Conservation (phyloP, 164 flowering plant genomes). For the Euptelea pleiosperma region DNA sequence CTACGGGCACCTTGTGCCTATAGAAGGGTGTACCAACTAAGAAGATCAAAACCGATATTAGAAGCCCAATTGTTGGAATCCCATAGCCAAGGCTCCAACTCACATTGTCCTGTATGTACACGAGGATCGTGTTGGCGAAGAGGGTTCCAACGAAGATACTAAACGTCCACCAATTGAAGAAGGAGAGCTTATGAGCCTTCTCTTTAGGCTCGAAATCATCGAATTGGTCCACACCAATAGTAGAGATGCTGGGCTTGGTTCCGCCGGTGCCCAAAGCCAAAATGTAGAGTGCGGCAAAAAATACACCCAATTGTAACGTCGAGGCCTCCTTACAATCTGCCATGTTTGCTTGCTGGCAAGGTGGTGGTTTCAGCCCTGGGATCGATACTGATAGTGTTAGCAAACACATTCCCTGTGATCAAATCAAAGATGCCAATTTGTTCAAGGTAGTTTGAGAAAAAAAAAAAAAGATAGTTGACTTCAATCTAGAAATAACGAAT, state of each 20-base stretch:
- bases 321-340: slow-evolving; percentile 11
- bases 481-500: background rate
- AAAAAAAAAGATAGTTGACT: background rate
- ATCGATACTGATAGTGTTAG: slow-evolving; percentile 15
- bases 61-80: slow-evolving; percentile 22
- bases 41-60: slow-evolving; percentile 19
- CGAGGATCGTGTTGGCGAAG: slow-evolving; percentile 29
- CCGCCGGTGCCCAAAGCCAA: slow-evolving; percentile 26
- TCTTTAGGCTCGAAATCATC: slow-evolving; percentile 25
- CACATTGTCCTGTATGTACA: slow-evolving; percentile 31
- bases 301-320: slow-evolving; percentile 16
- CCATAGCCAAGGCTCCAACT: slow-evolving; percentile 31
- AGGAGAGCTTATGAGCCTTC: slow-evolving; percentile 28
- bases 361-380: slow-evolving; percentile 9
- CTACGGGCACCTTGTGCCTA: slow-evolving; percentile 24
- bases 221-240: slow-evolving; percentile 26
- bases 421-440: background rate
- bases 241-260: slow-evolving; percentile 27
- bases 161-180: slow-evolving; percentile 36
- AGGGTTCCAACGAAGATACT: slow-evolving; percentile 29
- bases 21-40: slow-evolving; percentile 23
- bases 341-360: slow-evolving; percentile 3
- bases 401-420: slow-evolving; percentile 15
- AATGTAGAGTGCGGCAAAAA: slow-evolving; percentile 20
- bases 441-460: too few relatives aligned